phyloP scores from a whole-genome alignment of 352 stramenopile genomes.

The Phytophthora hybrid region DNA sequence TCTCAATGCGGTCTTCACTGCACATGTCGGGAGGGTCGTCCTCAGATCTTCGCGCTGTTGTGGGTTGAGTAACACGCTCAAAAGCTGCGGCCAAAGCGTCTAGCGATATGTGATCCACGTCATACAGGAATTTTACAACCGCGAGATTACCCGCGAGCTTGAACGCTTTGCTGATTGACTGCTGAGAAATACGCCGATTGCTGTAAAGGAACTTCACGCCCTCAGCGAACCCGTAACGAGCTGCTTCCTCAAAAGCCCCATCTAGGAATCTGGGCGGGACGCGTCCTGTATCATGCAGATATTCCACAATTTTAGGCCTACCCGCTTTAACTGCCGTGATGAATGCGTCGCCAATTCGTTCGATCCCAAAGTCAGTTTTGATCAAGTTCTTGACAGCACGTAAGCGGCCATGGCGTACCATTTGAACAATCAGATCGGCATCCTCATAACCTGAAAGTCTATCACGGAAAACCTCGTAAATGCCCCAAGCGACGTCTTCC shows the following conservation, averaged over 20 bases:
- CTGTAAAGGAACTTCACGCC: constrained; percentile 5
- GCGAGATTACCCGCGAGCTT: background rate
- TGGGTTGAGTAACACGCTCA: background rate
- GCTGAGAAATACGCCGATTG: background rate
- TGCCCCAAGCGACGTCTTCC: background rate
- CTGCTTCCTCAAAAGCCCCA: constrained; percentile 5
- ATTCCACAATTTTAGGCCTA: constrained; percentile 2
- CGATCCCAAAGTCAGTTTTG: background rate
- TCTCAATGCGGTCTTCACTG: background rate
- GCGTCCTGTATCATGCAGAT: background rate
- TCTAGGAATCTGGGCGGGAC: background rate
- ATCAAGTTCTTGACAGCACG: constrained; percentile 5
- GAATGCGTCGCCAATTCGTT: constrained; percentile 2
- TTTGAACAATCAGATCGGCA: background rate
- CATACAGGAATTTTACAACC: background rate
- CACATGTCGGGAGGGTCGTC: background rate
- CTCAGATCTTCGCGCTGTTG: background rate
- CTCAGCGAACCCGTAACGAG: background rate
- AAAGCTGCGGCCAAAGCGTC: background rate
- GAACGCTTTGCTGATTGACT: constrained; percentile 4
- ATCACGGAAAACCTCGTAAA: constrained; percentile 5
- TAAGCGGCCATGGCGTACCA: constrained; percentile 4
- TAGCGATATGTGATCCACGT: background rate
- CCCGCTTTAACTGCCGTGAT: background rate
- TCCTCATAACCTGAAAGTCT: too few species aligned